Conservation (phyloP, 257 asterid species). For the Lantana camara region DNA sequence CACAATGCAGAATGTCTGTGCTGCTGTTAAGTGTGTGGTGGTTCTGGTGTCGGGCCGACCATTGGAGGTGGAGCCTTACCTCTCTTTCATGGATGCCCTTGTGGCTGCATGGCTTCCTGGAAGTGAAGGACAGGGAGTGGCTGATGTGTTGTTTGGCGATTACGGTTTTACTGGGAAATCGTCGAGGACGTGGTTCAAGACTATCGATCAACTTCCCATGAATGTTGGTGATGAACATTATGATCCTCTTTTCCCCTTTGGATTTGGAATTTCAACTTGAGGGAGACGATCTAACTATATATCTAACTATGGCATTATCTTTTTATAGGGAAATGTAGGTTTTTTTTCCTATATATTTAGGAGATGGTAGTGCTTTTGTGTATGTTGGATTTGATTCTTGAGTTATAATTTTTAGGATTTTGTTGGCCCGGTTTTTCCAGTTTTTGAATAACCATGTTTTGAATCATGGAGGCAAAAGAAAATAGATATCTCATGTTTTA, state of each 20-base stretch:
- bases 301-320: too few species aligned
- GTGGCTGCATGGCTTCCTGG: conserved; percentile 86
- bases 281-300: neutral
- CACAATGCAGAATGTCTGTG: conserved; percentile 45
- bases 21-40: conserved; percentile 49
- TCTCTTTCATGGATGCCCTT: conserved; percentile 45
- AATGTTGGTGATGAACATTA: conserved; percentile 61
- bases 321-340: too few species aligned
- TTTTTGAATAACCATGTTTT: too few species aligned
- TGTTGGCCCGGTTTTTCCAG: too few species aligned
- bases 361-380: too few species aligned
- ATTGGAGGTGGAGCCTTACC: conserved; percentile 45
- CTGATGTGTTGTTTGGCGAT: conserved; percentile 64
- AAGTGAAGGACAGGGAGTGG: conserved; percentile 60
- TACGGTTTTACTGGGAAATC: conserved; percentile 54
- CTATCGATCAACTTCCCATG: conserved; percentile 60
- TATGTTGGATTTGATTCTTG: too few species aligned
- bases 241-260: conserved; percentile 57
- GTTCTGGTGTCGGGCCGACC: conserved; percentile 62
- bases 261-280: conserved; percentile 54
- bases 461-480: too few species aligned
- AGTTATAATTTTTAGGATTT: too few species aligned
- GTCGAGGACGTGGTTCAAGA: conserved; percentile 66
- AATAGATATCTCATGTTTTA: too few species aligned
- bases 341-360: too few species aligned